Base-by-base conservation (phyloP, 148 eudicot species). In the Silene latifolia region DNA sequence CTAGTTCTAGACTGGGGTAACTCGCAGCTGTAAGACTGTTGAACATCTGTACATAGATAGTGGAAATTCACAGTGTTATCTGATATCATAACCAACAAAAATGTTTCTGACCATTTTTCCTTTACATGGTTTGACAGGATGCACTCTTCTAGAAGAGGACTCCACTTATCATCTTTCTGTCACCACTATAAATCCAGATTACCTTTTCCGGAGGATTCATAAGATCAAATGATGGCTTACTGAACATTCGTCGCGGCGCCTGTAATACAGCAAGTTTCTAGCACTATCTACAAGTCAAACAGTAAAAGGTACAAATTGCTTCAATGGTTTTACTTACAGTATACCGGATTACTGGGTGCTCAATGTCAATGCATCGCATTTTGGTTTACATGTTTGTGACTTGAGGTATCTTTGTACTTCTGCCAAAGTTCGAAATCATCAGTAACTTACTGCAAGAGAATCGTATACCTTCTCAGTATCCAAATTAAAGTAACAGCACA, bases 401-500 rank as follows among this genome's bases (percentile, higher is more conserved):
- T 78, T 78, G 23, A 90, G 80, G 72, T 82, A 83, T 76, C 88
- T 84, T 72, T 86, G 85, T 63, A 90, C 87, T 57, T 85, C 93
- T 84, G 78, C n/a, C n/a, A n/a, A n/a, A n/a, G n/a, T 86, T 13
- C 79, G 63, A 23, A 96, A 93, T 72, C 92, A 44, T 90, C 98
- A 79, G 79, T 72, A 78, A 65, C 89, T 62, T 88, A 90, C 98
- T 90, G 92, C 91, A 84, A 64, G 53, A 58, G 62, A 63, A 61
- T 59, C 19, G 35, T 15, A 24, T 51, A 35, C 57, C 24, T 6
- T 69, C 69, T 79, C 78, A 47, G 12, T 64, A 20, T 53, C 54
- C 56, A 60, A 2, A 25, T 13, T 21, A 42, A 23, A 48, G 68
- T 6, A 20, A 21, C 68, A 14, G 7, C 32, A 64, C 1, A 27